These are phyloP conservation scores for Chlorella sorokiniana DNA, from an alignment of 139 green algal species.

Conservation along the genomic window DNA sequence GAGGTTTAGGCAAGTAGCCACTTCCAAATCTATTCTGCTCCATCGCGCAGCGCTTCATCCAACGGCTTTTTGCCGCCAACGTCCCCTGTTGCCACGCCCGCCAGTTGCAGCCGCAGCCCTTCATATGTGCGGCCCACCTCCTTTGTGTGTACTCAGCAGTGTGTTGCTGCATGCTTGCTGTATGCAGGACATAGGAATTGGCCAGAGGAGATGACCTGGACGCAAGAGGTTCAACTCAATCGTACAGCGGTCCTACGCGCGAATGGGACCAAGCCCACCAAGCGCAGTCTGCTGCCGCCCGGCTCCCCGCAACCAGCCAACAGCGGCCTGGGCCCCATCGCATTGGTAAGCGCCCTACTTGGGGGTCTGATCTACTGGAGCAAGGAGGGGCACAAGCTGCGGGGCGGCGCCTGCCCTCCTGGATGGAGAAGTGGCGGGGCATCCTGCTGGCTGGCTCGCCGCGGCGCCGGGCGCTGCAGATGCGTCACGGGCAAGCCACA, in stretches of 20 bases:
- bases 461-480: not conserved
- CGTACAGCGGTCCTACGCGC: not conserved
- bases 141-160: no score
- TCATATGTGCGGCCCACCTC: not conserved
- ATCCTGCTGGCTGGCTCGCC: not conserved
- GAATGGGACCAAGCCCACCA: not conserved
- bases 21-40: no score
- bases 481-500: not conserved
- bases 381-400: constrained; percentile 18
- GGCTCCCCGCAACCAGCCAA: not conserved
- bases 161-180: no score
- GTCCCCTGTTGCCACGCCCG: no score
- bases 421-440: constrained; percentile 3
- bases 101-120: not conserved
- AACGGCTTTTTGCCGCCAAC: no score
- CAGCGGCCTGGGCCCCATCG: not conserved
- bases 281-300: not conserved
- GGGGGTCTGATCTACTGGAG: not conserved
- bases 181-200: no score
- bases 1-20: no score
- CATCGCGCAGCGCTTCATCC: no score
- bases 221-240: not conserved
- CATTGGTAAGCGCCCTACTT: not conserved
- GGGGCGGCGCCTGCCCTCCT: not conserved
- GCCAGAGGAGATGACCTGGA: not conserved